Evolutionary conservation across 169 alveolate species (phyloP).

Genomic region (Cryptosporidium baileyi): DNA sequence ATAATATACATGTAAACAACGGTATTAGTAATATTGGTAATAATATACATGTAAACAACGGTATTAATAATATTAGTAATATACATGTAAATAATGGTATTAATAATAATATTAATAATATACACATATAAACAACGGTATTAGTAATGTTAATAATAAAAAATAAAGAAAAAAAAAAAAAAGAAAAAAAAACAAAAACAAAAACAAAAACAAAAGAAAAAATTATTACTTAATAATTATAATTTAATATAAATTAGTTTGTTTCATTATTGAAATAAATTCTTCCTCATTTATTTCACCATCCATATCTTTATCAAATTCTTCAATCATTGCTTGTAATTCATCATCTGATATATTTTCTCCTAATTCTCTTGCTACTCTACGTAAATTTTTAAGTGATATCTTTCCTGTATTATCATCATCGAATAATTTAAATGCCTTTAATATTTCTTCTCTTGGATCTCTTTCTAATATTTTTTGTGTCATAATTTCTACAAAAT

Average conservation of each 20-base stretch:
- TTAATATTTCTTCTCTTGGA: constrained; percentile 88
- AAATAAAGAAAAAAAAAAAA: neutral
- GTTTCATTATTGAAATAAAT: constrained; percentile 96
- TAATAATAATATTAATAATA: too few relatives aligned
- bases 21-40: neutral
- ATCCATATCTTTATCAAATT: constrained; percentile 98
- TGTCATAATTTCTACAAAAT: constrained; percentile 88
- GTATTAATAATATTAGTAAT: neutral
- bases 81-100: neutral
- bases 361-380: constrained; percentile 98
- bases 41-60: too few relatives aligned
- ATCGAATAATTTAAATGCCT: constrained; percentile 93
- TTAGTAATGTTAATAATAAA: too few relatives aligned
- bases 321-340: constrained; percentile 97
- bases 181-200: neutral
- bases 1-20: neutral
- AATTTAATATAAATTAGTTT: constrained; percentile 91
- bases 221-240: neutral
- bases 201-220: neutral
- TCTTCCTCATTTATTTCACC: constrained; percentile 97
- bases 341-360: constrained; percentile 97
- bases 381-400: constrained; percentile 88
- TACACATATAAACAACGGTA: too few relatives aligned
- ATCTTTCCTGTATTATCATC: constrained; percentile 95
- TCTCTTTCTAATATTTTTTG: constrained; percentile 88